Evolutionary conservation across 1,284 basidiomycete genomes (phyloP).

Genomic region (Paramarasmius palmivorus): DNA sequence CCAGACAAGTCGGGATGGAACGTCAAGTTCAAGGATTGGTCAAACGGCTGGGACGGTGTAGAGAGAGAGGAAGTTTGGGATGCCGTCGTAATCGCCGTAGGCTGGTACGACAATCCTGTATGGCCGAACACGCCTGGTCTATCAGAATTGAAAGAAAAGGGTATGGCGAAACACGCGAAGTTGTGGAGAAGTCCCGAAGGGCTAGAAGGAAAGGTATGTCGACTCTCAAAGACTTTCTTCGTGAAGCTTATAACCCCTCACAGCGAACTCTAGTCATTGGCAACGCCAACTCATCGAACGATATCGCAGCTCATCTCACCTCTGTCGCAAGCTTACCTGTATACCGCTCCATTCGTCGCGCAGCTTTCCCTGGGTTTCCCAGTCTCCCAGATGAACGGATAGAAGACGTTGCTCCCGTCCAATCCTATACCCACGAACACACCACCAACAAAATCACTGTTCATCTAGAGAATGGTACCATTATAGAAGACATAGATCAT

Average conservation of each 20-base stretch:
- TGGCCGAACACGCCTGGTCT: constrained; percentile 43
- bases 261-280: constrained; percentile 45
- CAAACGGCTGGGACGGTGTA: constrained; percentile 19
- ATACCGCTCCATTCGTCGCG: constrained; percentile 43
- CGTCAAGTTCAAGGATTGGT: constrained; percentile 40
- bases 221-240: background rate
- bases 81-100: constrained; percentile 42
- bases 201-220: constrained; percentile 40
- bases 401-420: constrained; percentile 38
- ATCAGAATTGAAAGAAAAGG: constrained; percentile 25
- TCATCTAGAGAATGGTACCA: constrained; percentile 34
- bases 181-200: constrained; percentile 37
- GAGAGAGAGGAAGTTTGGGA: constrained; percentile 41
- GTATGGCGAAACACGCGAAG: constrained; percentile 35
- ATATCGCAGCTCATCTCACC: constrained; percentile 44
- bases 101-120: constrained; percentile 43
- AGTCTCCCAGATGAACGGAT: constrained; percentile 42
- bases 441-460: constrained; percentile 29
- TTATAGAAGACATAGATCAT: constrained; percentile 37
- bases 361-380: constrained; percentile 36
- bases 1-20: constrained; percentile 35
- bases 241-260: background rate
- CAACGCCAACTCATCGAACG: constrained; percentile 50
- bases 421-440: constrained; percentile 25
- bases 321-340: constrained; percentile 36